A percentile compares a stretch with the other conserved stretches of the same genome.
Evolutionary conservation across 2,329 filamentous ascomycete species (phyloP).

Genomic region (Helotiales sp.): DNA sequence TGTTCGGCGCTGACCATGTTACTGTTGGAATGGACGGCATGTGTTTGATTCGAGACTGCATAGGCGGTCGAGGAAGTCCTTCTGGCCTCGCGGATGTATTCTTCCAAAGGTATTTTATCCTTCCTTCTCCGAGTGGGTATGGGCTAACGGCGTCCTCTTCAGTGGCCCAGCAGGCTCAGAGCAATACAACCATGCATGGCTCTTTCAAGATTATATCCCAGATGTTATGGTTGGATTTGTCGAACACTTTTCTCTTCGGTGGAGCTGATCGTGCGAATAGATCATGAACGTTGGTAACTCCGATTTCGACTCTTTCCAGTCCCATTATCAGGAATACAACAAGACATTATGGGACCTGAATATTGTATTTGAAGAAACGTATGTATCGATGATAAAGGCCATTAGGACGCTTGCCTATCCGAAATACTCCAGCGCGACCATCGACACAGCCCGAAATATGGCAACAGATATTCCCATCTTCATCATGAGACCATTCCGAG

Average conservation of each 20-base stretch:
- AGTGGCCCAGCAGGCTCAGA: slow-evolving; percentile 31
- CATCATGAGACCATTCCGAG: slow-evolving; percentile 38
- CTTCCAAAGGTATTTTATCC: slow-evolving; percentile 26
- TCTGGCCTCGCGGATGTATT: slow-evolving; percentile 30
- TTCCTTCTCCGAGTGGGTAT: background rate
- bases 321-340: slow-evolving; percentile 33
- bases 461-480: slow-evolving; percentile 37
- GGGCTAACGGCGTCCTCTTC: slow-evolving; percentile 8
- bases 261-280: slow-evolving; percentile 17
- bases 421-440: background rate
- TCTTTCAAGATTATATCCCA: slow-evolving; percentile 37
- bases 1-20: slow-evolving; percentile 38
- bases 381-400: slow-evolving; percentile 37
- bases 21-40: slow-evolving; percentile 36
- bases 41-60: slow-evolving; percentile 36
- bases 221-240: slow-evolving; percentile 34
- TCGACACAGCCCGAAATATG: slow-evolving; percentile 16
- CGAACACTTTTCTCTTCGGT: no score
- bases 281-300: slow-evolving; percentile 36
- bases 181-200: slow-evolving; percentile 37
- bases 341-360: slow-evolving; percentile 32
- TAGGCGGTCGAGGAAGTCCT: slow-evolving; percentile 34
- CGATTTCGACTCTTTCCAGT: slow-evolving; percentile 35
- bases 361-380: slow-evolving; percentile 35
- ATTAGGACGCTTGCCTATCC: slow-evolving; percentile 34